These are phyloP conservation scores for Hortiboletus flavorubellus DNA, from an alignment of 768 basidiomycete genomes.

Conservation along the genomic window DNA sequence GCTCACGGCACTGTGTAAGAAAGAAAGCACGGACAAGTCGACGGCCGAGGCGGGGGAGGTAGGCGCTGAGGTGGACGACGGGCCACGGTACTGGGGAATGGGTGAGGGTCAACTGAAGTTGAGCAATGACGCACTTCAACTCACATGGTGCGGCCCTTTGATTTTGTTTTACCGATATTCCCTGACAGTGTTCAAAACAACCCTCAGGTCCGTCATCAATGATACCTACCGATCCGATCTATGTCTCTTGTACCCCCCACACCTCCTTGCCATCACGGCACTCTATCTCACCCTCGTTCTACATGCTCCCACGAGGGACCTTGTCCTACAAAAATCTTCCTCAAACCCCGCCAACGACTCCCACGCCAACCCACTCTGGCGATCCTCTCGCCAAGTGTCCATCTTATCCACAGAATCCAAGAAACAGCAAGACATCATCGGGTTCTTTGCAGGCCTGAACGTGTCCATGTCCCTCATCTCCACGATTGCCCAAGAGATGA, in stretches of 20 bases:
- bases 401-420: conserved; percentile 28
- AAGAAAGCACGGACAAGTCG: conserved; percentile 40
- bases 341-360: conserved; percentile 18
- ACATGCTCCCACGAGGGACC: conserved; percentile 53
- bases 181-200: not conserved
- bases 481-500: conserved; percentile 86
- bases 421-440: conserved; percentile 63
- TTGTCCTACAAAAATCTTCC: conserved; percentile 39
- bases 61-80: conserved; percentile 54
- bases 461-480: conserved; percentile 79
- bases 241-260: conserved; percentile 92
- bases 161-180: not conserved
- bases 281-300: conserved; percentile 86
- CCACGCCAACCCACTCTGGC: conserved; percentile 42
- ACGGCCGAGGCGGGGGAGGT: conserved; percentile 55
- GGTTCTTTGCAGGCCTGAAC: conserved; percentile 83
- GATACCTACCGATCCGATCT: conserved; percentile 93
- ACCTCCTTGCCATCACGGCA: conserved; percentile 88
- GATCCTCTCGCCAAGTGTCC: conserved; percentile 51
- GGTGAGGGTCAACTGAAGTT: conserved; percentile 78
- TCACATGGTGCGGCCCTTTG: conserved; percentile 68
- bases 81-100: conserved; percentile 71
- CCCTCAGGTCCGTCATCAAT: conserved; percentile 89
- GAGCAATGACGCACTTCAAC: conserved; percentile 74
- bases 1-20: conserved; percentile 71